phyloP scores from a whole-genome alignment of 768 basidiomycete genomes.

The Russula sp. region DNA sequence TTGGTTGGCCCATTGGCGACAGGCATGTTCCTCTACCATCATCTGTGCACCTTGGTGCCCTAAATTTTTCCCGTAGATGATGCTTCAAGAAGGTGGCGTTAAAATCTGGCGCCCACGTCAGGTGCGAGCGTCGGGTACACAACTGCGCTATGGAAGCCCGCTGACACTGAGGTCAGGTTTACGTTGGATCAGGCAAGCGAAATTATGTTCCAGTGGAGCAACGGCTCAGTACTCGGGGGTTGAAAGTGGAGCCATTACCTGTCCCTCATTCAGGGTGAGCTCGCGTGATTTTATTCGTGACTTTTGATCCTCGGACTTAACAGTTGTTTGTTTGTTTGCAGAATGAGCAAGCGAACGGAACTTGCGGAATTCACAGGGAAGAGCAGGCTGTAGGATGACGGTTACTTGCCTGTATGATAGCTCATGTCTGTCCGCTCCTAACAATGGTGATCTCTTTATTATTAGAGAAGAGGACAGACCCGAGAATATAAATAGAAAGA shows the following conservation, averaged over 20 bases:
- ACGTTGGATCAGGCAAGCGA: conserved; percentile 66
- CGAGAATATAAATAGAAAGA: too few relatives aligned
- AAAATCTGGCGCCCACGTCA: conserved; percentile 92
- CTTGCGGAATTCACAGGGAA: conserved; percentile 56
- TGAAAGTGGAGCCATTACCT: conserved; percentile 50
- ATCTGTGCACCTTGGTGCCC: background rate
- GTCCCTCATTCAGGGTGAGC: conserved; percentile 74
- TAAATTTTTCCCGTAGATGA: conserved; percentile 51
- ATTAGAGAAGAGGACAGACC: too few relatives aligned
- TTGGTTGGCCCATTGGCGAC: conserved; percentile 91
- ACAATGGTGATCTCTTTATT: too few relatives aligned
- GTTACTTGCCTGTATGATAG: too few relatives aligned
- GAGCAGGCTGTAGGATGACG: conserved; percentile 34
- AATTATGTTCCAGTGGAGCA: conserved; percentile 63
- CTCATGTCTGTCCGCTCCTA: too few relatives aligned
- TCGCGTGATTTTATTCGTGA: background rate
- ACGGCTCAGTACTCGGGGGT: conserved; percentile 48
- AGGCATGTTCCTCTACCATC: conserved; percentile 37
- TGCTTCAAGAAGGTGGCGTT: conserved; percentile 81
- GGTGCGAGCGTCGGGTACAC: conserved; percentile 33
- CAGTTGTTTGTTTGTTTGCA: conserved; percentile 23
- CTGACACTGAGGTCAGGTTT: conserved; percentile 39
- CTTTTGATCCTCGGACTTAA: conserved; percentile 1
- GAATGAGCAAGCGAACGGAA: conserved; percentile 61
- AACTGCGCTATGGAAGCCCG: background rate